Evolutionary conservation across 805 yeast species (phyloP).

Genomic region (Myxozyma lipomycoides): DNA sequence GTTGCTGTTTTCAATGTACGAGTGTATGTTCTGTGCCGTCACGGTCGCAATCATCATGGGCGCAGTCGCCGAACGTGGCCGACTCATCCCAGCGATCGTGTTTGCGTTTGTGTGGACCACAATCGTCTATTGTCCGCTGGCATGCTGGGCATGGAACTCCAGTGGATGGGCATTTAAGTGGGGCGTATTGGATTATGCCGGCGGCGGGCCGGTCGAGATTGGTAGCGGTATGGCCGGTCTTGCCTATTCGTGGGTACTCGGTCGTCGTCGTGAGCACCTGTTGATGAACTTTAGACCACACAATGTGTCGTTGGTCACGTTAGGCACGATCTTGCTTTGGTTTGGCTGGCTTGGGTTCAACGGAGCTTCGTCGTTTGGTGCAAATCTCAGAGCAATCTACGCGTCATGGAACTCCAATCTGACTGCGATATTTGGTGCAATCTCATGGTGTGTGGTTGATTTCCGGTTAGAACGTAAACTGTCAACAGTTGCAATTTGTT

Average conservation of each 20-base stretch:
- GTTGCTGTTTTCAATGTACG: conserved; percentile 78
- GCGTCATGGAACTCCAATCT: conserved; percentile 90
- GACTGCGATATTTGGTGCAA: conserved; percentile 84
- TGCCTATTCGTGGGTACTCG: conserved; percentile 69
- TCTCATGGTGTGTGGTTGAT: conserved; percentile 89
- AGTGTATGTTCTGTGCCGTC: conserved; percentile 88
- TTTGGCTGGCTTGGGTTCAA: conserved; percentile 96
- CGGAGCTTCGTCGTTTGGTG: conserved; percentile 81
- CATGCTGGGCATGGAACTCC: conserved; percentile 91
- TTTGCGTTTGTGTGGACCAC: conserved; percentile 88
- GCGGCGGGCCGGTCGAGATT: conserved; percentile 97
- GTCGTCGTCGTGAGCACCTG: conserved; percentile 65
- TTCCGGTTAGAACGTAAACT: conserved; percentile 83
- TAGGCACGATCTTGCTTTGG: conserved; percentile 85
- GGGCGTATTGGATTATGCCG: conserved; percentile 95
- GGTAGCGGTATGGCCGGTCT: conserved; percentile 88
- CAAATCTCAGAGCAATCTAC: conserved; percentile 77
- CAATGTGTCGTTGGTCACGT: conserved; percentile 82
- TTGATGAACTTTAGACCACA: conserved; percentile 73
- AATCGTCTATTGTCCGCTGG: conserved; percentile 88
- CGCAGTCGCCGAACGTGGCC: conserved; percentile 88
- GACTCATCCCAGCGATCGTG: conserved; percentile 77
- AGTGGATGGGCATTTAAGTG: conserved; percentile 92
- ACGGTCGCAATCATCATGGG: conserved; percentile 90
- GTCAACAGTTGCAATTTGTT: conserved; percentile 92